Base-by-base conservation (phyloP, 1,284 basidiomycete genomes). In the Naganishia sp. region DNA sequence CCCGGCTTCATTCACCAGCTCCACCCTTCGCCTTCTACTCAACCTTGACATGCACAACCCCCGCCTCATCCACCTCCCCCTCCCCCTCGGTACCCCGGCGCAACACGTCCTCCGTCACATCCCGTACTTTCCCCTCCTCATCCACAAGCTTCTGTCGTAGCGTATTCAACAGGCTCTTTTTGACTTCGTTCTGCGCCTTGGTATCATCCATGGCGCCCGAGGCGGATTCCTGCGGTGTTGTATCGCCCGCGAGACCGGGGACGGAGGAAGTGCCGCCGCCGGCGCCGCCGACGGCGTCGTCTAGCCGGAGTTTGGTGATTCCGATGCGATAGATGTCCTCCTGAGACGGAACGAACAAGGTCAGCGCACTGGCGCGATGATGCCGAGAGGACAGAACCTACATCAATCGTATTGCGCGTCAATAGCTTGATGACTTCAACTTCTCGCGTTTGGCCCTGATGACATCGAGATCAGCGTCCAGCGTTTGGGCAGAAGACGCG, bases 291-390 rank as follows among this genome's bases (percentile, higher is more conserved):
- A 97, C 93, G 17, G 92, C 92, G 73, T 93, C 90, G 75, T 97
- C 94, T 17, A 97, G 82, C 42, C 89, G 88, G 60, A 97, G 83
- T 80, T 97, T 97, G 45, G 92, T 93, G 78, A 89, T 83, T 3
- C 92, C 94, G 17, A 96, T 85, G n/a, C 84, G 85, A 32, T 93
- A 80, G 85, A 97, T 97, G 76, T 96, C 92, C 79, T 97, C 94
- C 80, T 82, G 70, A 17, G 15, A 31, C 25, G 15, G 25, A 6
- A 52, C 23, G 52, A 52, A 46, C 25, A 35, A 66, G 35, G 43
- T 39, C 2, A 31, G 41, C 25, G 54, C 35, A 13, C 7, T n/a
- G n/a, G n/a, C n/a, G n/a, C n/a, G n/a, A n/a, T n/a, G n/a, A n/a
- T n/a, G n/a, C n/a, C n/a, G 35, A 15, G 21, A 55, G 1, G 17